phyloP scores from a whole-genome alignment of 192 early-diverging fungal species.

The Podila epigama region DNA sequence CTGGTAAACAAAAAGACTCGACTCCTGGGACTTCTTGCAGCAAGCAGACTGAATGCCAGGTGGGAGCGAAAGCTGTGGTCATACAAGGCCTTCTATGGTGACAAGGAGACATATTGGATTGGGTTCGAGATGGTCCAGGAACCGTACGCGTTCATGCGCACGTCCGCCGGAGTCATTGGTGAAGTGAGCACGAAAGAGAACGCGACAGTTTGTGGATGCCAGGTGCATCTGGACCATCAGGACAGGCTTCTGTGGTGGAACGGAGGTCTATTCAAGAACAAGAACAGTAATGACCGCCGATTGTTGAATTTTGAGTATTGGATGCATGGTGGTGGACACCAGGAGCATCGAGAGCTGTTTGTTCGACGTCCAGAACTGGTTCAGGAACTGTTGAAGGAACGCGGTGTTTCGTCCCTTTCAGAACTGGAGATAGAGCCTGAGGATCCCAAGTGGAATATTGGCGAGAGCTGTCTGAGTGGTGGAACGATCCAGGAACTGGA shows the following conservation, averaged over 20 bases:
- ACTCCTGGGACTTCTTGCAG: conserved; percentile 49
- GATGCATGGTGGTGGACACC: neutral
- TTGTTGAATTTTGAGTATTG: conserved; percentile 17
- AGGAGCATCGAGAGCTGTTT: neutral
- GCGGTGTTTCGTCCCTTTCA: neutral
- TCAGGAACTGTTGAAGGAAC: neutral
- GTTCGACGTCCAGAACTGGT: neutral
- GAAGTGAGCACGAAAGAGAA: conserved; percentile 11
- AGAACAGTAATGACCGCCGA: conserved; percentile 13
- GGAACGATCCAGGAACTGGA: neutral
- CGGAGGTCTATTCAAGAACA: conserved; percentile 39
- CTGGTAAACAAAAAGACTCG: neutral
- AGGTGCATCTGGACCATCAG: conserved; percentile 30
- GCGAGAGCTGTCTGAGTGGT: neutral
- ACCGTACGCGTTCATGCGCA: conserved; percentile 46
- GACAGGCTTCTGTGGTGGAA: conserved; percentile 43
- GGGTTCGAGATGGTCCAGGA: conserved; percentile 58
- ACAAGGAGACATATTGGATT: conserved; percentile 70
- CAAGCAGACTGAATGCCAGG: conserved; percentile 24
- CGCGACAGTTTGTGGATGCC: conserved; percentile 29
- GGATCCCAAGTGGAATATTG: neutral
- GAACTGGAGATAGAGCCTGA: neutral
- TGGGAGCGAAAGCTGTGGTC: conserved; percentile 46
- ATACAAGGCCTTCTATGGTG: conserved; percentile 55
- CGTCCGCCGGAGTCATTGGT: conserved; percentile 51